These are phyloP conservation scores for Clonostachys rosea DNA, from an alignment of 2,329 filamentous ascomycete species.

Conservation along the genomic window DNA sequence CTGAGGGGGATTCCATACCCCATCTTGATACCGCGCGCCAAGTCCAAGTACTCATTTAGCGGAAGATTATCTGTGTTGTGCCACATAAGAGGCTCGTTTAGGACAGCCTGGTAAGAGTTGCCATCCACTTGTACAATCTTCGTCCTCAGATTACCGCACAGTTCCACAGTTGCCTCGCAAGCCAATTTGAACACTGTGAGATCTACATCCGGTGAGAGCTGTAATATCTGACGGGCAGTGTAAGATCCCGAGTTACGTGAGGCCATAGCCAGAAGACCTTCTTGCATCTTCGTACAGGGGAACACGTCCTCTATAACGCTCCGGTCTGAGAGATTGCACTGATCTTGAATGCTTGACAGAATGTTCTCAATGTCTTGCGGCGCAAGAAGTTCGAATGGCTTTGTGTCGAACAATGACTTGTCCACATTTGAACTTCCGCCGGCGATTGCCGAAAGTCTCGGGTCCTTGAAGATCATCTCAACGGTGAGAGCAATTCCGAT, in stretches of 20 bases:
- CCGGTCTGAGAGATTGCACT: constrained; percentile 1
- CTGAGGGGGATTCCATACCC: neutral
- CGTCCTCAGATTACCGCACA: constrained; percentile 3
- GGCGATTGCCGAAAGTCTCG: neutral
- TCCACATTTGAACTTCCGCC: neutral
- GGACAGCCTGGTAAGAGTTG: neutral
- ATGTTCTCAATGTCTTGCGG: neutral
- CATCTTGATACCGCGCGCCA: neutral
- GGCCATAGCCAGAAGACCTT: constrained; percentile 25
- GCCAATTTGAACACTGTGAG: constrained; percentile 5
- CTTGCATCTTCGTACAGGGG: constrained; percentile 27
- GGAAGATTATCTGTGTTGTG: neutral
- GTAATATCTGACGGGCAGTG: constrained; percentile 16
- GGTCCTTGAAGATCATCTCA: neutral
- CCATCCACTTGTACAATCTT: constrained; percentile 3
- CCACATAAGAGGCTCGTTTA: neutral
- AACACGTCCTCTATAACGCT: constrained; percentile 20
- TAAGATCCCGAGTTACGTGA: constrained; percentile 21
- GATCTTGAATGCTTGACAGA: neutral
- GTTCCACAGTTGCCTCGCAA: constrained; percentile 3
- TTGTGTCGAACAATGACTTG: neutral
- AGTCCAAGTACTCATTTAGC: neutral
- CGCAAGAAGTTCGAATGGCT: neutral
- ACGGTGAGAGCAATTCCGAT: neutral
- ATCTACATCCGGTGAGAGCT: constrained; percentile 9